phyloP scores from a whole-genome alignment of 177 flowering plant genomes.

The Vitis hybrid region DNA sequence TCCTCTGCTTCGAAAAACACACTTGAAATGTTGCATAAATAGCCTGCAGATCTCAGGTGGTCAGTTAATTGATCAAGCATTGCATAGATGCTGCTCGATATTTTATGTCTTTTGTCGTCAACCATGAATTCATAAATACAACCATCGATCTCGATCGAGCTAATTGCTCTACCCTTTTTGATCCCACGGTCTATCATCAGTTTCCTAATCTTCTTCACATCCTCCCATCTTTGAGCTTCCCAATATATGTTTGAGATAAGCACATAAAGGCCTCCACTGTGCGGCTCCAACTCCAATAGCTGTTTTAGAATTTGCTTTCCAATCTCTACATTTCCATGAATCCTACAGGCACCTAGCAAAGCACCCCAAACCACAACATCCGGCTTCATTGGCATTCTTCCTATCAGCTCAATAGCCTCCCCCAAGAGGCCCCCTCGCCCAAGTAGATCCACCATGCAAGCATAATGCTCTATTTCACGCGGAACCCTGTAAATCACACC shows the following conservation, averaged over 20 bases:
- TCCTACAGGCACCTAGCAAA: constrained; percentile 56
- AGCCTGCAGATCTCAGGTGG: constrained; percentile 30
- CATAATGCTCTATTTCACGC: constrained; percentile 40
- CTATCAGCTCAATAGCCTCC: constrained; percentile 44
- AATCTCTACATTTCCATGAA: constrained; percentile 35
- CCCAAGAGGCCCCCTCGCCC: constrained; percentile 42
- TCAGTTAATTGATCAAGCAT: constrained; percentile 34
- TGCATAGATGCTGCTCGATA: constrained; percentile 22
- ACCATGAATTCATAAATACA: constrained; percentile 40
- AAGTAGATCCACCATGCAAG: constrained; percentile 51
- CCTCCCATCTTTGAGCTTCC: constrained; percentile 55
- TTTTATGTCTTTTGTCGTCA: constrained; percentile 40
- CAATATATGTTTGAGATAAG: constrained; percentile 53
- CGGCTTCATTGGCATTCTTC: constrained; percentile 53
- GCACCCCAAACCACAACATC: constrained; percentile 60
- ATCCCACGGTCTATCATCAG: constrained; percentile 44
- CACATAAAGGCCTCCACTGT: constrained; percentile 42
- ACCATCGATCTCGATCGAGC: constrained; percentile 48
- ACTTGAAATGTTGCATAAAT: constrained; percentile 3
- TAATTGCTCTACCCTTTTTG: constrained; percentile 38
- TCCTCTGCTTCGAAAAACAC: constrained; percentile 14
- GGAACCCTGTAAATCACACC: constrained; percentile 17
- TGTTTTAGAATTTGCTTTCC: constrained; percentile 42
- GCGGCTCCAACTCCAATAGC: constrained; percentile 38
- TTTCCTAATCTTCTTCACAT: constrained; percentile 43